A percentile compares a stretch with the other conserved stretches of the same genome.
These are phyloP conservation scores for Aspergillus wentii DNA, from an alignment of 495 filamentous ascomycete species.

Conservation along the genomic window DNA sequence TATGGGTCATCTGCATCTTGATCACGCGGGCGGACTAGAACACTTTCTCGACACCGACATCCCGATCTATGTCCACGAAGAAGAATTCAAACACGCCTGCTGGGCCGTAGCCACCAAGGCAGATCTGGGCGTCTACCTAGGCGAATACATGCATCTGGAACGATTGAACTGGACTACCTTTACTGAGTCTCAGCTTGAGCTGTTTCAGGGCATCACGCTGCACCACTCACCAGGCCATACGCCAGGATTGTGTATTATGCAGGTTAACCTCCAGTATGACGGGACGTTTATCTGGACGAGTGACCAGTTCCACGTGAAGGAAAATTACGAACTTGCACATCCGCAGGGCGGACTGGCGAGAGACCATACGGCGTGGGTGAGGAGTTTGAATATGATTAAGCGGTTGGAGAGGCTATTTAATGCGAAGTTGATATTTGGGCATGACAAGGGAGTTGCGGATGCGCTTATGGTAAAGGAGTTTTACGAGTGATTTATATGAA, in stretches of 20 bases:
- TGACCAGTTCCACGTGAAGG: slow-evolving; percentile 38
- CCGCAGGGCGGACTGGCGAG: slow-evolving; percentile 40
- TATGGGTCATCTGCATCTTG: slow-evolving; percentile 42
- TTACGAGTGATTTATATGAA: too few species aligned
- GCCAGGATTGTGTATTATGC: slow-evolving; percentile 31
- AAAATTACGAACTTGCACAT: slow-evolving; percentile 28
- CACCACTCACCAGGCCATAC: slow-evolving; percentile 38
- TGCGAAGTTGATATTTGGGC: slow-evolving; percentile 6
- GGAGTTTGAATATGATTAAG: slow-evolving; percentile 33
- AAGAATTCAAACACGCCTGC: slow-evolving; percentile 45
- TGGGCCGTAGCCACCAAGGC: slow-evolving; percentile 39
- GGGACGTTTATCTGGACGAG: slow-evolving; percentile 42
- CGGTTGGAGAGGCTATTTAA: slow-evolving; percentile 28
- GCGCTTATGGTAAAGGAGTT: too few species aligned
- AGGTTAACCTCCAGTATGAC: slow-evolving; percentile 30
- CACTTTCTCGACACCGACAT: slow-evolving; percentile 5
- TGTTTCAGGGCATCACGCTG: slow-evolving; percentile 32
- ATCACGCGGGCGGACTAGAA: slow-evolving; percentile 39
- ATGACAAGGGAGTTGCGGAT: slow-evolving; percentile 9
- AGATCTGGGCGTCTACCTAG: slow-evolving; percentile 41
- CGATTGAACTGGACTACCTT: slow-evolving; percentile 33
- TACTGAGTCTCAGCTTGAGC: slow-evolving; percentile 22
- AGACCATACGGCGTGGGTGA: slow-evolving; percentile 40
- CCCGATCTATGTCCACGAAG: slow-evolving; percentile 50
- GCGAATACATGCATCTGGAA: slow-evolving; percentile 29